Evolutionary conservation across 352 stramenopile species (phyloP), one percentile per base, ranked within the genome.

Genomic region (Globisporangium orthogonon): DNA sequence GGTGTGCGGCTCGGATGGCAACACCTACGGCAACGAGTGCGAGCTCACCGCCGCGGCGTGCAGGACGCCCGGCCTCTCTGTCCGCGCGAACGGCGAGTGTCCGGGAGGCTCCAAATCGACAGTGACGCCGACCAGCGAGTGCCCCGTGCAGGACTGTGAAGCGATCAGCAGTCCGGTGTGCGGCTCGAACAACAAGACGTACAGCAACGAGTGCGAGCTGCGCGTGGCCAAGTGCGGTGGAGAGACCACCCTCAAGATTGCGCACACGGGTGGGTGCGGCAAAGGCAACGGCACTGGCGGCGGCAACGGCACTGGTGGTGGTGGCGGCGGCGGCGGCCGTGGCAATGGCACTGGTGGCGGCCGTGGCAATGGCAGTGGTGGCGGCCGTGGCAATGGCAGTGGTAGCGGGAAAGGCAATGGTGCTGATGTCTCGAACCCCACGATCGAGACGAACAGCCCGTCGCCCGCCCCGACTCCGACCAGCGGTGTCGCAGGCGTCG

Each of bases 1-100:
- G 5, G 68, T 76, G 18, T 76, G 68, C 35, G 68, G 68, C 35
- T 70, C 55, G 43, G 60, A 76, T 45, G 62, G 62, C 40, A 72
- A 70, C 52, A 76, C 68, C 9, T 76, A 76, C 55, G 40, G 31
- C n/a, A 53, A 60, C 35, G 30, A 9, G 3, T 60, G 54, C 46
- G 29, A 45, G 31, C 51, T 56, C 37, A 28, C 3, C n/a, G 10
- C 35, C 39, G 51, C 51, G 23, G 18, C 46, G 37, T 56, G 51
- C 28, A 56, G 37, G 39, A 49, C 18, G n/a, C 37, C 51, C 2
- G 6, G n/a, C 7, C 39, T 56, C 18, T 14, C 39, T n/a, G 9
- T 33, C 18, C 14, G 45, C 28, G 29, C 33, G 5, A 10, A 44
- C 3, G 51, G 51, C n/a, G 37, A 49, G 51, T 56, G 51, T 39